These are phyloP conservation scores for Fusarium palustre DNA, from an alignment of 2,329 filamentous ascomycete genomes.

Conservation along the genomic window DNA sequence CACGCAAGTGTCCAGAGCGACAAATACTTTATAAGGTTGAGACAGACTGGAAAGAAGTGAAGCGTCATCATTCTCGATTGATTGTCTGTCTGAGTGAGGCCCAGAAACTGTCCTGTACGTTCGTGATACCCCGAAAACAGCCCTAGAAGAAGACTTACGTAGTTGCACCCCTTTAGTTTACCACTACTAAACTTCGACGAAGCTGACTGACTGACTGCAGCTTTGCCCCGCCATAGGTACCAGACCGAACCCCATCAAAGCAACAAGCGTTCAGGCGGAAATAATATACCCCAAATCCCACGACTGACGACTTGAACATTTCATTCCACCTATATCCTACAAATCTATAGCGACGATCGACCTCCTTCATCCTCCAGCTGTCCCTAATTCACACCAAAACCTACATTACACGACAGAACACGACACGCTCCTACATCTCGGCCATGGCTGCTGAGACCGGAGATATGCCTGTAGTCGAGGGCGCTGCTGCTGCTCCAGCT, in stretches of 20 bases:
- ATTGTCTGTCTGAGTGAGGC: neutral
- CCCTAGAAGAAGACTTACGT: slow-evolving; percentile 26
- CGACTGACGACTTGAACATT: slow-evolving; percentile 20
- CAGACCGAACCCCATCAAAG: slow-evolving; percentile 19
- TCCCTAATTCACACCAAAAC: neutral
- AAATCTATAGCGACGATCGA: slow-evolving; percentile 19
- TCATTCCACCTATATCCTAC: slow-evolving; percentile 10
- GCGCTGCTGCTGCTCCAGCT: slow-evolving; percentile 28
- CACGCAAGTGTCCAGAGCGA: slow-evolving; percentile 27
- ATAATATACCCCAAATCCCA: slow-evolving; percentile 17
- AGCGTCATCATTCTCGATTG: slow-evolving; percentile 6
- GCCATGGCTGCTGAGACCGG: slow-evolving; percentile 48
- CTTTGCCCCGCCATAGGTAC: slow-evolving; percentile 41
- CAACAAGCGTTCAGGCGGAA: slow-evolving; percentile 19
- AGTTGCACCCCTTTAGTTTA: slow-evolving; percentile 24
- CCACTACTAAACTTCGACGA: slow-evolving; percentile 6
- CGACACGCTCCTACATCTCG: slow-evolving; percentile 17
- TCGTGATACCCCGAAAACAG: slow-evolving; percentile 15
- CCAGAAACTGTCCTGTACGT: neutral
- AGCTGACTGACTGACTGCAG: slow-evolving; percentile 38
- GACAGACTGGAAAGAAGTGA: neutral
- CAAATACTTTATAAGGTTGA: slow-evolving; percentile 24
- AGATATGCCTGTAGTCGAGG: slow-evolving; percentile 42
- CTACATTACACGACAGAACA: slow-evolving; percentile 6
- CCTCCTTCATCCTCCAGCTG: slow-evolving; percentile 1